Conservation (phyloP, 495 filamentous ascomycete genomes). For the Extremus antarcticus region DNA sequence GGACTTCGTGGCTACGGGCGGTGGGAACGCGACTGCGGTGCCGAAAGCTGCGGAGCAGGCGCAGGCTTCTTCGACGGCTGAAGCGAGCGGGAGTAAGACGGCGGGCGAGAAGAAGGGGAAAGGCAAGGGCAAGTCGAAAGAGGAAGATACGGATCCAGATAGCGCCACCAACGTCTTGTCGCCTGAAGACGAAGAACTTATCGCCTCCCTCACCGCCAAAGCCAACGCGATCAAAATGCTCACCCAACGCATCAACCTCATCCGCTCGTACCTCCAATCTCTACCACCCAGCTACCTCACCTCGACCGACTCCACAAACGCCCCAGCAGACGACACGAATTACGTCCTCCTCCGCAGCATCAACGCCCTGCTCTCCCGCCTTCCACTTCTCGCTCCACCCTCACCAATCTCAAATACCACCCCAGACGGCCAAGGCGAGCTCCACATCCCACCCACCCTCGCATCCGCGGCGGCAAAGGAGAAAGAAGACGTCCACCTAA, state of each 20-base stretch:
- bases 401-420: background rate
- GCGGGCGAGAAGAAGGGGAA: slow-evolving; percentile 28
- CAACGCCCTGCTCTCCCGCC: slow-evolving; percentile 42
- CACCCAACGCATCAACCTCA: slow-evolving; percentile 68
- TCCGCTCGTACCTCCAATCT: slow-evolving; percentile 67
- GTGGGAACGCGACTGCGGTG: slow-evolving; percentile 61
- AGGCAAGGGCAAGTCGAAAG: slow-evolving; percentile 33
- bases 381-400: slow-evolving; percentile 39
- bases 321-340: slow-evolving; percentile 23
- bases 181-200: slow-evolving; percentile 67
- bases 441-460: slow-evolving; percentile 13
- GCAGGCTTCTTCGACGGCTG: background rate
- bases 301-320: slow-evolving; percentile 24
- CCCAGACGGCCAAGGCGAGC: no score
- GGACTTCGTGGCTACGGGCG: slow-evolving; percentile 76
- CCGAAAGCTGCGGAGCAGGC: slow-evolving; percentile 21
- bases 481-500: slow-evolving; percentile 54
- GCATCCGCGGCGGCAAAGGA: slow-evolving; percentile 10
- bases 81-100: slow-evolving; percentile 14
- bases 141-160: slow-evolving; percentile 20
- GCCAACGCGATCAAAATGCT: slow-evolving; percentile 88
- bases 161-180: slow-evolving; percentile 44
- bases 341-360: slow-evolving; percentile 48
- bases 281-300: slow-evolving; percentile 54
- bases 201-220: slow-evolving; percentile 68